Percentiles rank a stretch among this genome's conserved stretches.
Evolutionary conservation across 1,284 basidiomycete genomes (phyloP).

Genomic region (Somion occarium): DNA sequence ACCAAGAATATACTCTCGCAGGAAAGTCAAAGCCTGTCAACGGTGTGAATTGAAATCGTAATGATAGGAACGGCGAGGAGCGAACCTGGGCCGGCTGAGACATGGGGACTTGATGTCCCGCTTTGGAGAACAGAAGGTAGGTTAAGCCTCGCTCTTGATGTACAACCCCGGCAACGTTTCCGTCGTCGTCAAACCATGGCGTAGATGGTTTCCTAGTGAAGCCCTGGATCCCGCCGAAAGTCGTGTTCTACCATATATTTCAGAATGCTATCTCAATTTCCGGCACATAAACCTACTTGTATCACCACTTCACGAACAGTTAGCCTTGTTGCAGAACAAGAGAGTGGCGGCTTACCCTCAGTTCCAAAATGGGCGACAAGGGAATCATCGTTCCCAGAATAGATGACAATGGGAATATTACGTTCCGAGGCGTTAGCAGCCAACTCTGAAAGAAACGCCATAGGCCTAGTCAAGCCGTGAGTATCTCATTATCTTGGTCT

Average conservation of each 20-base stretch:
- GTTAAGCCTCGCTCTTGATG: conserved; percentile 27
- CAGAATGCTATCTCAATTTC: too few relatives aligned
- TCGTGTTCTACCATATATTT: conserved; percentile 22
- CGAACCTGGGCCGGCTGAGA: conserved; percentile 19
- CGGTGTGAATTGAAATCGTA: background rate
- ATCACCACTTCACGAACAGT: conserved; percentile 14
- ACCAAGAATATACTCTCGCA: conserved; percentile 22
- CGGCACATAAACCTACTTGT: conserved; percentile 13
- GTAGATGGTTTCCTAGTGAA: conserved; percentile 59
- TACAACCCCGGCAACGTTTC: conserved; percentile 22
- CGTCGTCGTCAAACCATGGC: conserved; percentile 32
- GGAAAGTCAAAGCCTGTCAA: conserved; percentile 18
- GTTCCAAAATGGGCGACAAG: conserved; percentile 18
- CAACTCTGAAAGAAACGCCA: conserved; percentile 21
- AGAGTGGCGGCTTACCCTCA: conserved; percentile 16
- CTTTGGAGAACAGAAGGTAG: conserved; percentile 21
- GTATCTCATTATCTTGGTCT: too few relatives aligned
- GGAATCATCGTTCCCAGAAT: conserved; percentile 23
- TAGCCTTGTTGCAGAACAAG: conserved; percentile 1
- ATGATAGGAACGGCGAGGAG: background rate
- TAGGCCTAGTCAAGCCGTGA: too few relatives aligned
- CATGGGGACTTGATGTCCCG: conserved; percentile 23
- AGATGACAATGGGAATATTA: conserved; percentile 18
- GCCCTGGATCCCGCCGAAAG: conserved; percentile 58
- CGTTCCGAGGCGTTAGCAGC: conserved; percentile 18